Base-by-base conservation (phyloP, 2,329 filamentous ascomycete genomes). In the Fusarium sterilihyphosum region DNA sequence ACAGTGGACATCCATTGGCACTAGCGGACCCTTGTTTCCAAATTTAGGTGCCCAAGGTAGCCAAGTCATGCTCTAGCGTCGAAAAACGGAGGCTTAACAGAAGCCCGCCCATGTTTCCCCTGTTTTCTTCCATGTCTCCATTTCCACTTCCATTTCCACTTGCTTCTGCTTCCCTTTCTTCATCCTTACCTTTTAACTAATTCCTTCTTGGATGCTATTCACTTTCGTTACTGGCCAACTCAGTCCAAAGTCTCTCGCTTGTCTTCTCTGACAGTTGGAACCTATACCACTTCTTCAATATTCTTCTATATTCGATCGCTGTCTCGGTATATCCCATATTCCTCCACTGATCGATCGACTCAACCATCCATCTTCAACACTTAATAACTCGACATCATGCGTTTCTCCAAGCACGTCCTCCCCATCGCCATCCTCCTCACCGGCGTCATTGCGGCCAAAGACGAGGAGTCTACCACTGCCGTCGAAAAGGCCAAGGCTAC, bases 351-450 rank as follows among this genome's bases (percentile, higher is more conserved):
- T 66, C 50, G 46, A 54, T 65, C 44, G 43, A 57, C 54, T 56
- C 65, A 37, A 52, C 47, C 38, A 67, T 24, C 43, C 46, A 57
- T 62, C 44, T 67, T 61, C 14, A 26, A 40, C 38, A 47, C 26
- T 54, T n/a, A 44, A 37, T 47, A 50, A 8, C 35, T 52, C 46
- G 59, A 31, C 74, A 78, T 37, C 65, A 79, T 79, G 77, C 77
- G 73, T 56, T 65, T 79, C 76, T 74, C 75, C 26, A 73, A 77
- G 73, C 75, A 78, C 61, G 49, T 79, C 37, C 73, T 79, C 31
- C 77, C 77, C 22, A 61, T 78, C 8, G 73, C 74, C 31, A 66
- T 79, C 47, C 61, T 79, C 65, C 65, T 79, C 44, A 76, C 74
- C 18, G 61, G 74, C 20, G 76, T 73, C 66, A 70, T 75, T 35